These are phyloP conservation scores for Botrytis medusae DNA, from an alignment of 2,329 filamentous ascomycete species.

Conservation along the genomic window DNA sequence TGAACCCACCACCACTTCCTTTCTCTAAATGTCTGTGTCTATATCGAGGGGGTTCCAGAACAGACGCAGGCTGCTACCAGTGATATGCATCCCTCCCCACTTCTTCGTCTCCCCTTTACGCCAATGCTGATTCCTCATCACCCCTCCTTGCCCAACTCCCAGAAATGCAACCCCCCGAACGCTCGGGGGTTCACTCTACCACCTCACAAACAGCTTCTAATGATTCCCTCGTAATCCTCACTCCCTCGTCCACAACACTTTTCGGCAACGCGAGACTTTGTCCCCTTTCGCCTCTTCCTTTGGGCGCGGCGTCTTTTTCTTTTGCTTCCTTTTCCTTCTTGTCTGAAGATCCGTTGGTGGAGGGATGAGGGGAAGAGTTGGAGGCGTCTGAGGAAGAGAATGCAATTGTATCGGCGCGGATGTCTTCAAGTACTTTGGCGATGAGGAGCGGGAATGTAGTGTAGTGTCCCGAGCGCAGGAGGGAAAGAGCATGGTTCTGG, in stretches of 20 bases:
- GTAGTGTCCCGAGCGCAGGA: constrained; percentile 60
- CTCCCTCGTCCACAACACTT: constrained; percentile 59
- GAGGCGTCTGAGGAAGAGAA: constrained; percentile 26
- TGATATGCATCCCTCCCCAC: neutral
- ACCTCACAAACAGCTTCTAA: constrained; percentile 48
- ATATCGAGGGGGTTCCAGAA: neutral
- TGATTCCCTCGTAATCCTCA: constrained; percentile 59
- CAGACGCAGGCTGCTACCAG: neutral
- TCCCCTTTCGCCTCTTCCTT: constrained; percentile 30
- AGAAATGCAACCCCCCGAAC: neutral
- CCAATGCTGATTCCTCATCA: neutral
- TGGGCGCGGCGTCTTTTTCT: constrained; percentile 6
- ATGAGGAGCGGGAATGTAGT: constrained; percentile 62
- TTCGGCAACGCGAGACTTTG: constrained; percentile 56
- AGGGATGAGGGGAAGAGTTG: neutral
- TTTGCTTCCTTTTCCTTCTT: constrained; percentile 18
- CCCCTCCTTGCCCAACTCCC: neutral
- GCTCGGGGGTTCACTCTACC: constrained; percentile 23
- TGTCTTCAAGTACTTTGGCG: constrained; percentile 60
- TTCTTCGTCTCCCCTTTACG: neutral
- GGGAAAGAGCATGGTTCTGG: constrained; percentile 58
- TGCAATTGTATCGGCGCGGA: constrained; percentile 40
- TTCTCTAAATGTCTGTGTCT: neutral
- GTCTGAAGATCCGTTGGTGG: constrained; percentile 18
- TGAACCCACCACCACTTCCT: neutral